Percentiles rank a stretch among this genome's conserved stretches.
Evolutionary conservation across 805 yeast genomes (phyloP).

Genomic region (Dipodascus albidus): DNA sequence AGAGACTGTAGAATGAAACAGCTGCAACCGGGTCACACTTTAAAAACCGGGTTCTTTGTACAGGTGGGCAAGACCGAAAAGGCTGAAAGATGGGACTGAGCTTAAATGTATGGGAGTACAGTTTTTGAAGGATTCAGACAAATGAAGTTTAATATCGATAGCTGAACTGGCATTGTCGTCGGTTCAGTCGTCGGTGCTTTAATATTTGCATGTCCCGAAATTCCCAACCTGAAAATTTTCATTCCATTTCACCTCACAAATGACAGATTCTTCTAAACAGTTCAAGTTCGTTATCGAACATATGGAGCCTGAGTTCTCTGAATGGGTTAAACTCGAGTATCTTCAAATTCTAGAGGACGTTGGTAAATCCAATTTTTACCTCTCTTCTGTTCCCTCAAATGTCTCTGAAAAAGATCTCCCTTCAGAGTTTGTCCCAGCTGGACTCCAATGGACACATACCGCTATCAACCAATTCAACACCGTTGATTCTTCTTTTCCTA

Average conservation of each 20-base stretch:
- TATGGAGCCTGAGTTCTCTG: slow-evolving; percentile 94
- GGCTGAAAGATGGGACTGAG: too few species aligned
- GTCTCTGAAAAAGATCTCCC: slow-evolving; percentile 44
- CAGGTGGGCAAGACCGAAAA: too few species aligned
- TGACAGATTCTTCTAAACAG: neutral
- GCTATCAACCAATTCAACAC: slow-evolving; percentile 37
- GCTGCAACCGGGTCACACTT: too few species aligned
- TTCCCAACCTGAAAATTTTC: neutral
- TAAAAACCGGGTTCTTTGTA: too few species aligned
- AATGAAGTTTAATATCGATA: too few species aligned
- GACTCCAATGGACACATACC: slow-evolving; percentile 65
- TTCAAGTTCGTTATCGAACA: slow-evolving; percentile 83
- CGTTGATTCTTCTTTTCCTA: slow-evolving; percentile 27
- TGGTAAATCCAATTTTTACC: slow-evolving; percentile 60
- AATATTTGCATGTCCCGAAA: too few species aligned
- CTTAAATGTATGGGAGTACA: too few species aligned
- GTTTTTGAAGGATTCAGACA: too few species aligned
- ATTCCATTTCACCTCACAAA: neutral
- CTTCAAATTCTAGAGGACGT: slow-evolving; percentile 71
- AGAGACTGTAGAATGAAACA: too few species aligned
- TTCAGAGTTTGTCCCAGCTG: neutral
- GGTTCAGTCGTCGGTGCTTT: too few species aligned
- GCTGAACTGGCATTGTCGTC: too few species aligned
- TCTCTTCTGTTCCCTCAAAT: slow-evolving; percentile 77
- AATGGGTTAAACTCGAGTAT: slow-evolving; percentile 89